Evolutionary conservation across 768 basidiomycete species (phyloP), one percentile per base, ranked within the genome.

Genomic region (Panus rudis): DNA sequence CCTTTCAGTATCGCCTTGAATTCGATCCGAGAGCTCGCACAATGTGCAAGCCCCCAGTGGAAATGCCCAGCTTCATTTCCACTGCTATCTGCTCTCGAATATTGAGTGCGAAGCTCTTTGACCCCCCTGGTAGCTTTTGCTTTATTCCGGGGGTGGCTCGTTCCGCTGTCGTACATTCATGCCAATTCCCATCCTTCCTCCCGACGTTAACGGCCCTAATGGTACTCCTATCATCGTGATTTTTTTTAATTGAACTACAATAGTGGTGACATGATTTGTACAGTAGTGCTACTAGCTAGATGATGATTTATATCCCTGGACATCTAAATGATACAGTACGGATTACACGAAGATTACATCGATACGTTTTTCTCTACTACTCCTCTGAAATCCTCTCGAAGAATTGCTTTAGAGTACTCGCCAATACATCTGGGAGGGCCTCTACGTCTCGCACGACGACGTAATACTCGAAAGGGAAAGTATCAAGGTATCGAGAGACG

Each of bases 401-500:
- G 60, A 92, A 99, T 61, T 98, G 92, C 56, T 87, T 84, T 47
- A 99, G 64, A 2, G 91, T 96, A 37, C 81, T 79, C 17, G 87
- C 75, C 51, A 99, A 66, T 11, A 96, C 89, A 43, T 92, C 87
- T 3, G 96, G 94, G 27, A 99, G 65, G 14, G 90, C 82, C 62
- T 94, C 92, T 33, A 94, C 90, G 51, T 85, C 78, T 46, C 92
- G 70, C 39, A 99, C 62, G n/a, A 99, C 82, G 37, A 97, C 84
- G 52, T 92, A 98, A 57, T 93, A 94, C 65, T 97, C 91, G 66
- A 98, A 98, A 0, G 96, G 96, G 75, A 98, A 97, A 3, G 90
- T 82, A 58, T 97, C 94, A 52, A 97, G 65, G 60, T 99, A 98
- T 37, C 90, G 78, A 54, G 84, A 74, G 66, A 94, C 75, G 56